Conservation (phyloP, 2,329 filamentous ascomycete species). For the Onygenales sp. region DNA sequence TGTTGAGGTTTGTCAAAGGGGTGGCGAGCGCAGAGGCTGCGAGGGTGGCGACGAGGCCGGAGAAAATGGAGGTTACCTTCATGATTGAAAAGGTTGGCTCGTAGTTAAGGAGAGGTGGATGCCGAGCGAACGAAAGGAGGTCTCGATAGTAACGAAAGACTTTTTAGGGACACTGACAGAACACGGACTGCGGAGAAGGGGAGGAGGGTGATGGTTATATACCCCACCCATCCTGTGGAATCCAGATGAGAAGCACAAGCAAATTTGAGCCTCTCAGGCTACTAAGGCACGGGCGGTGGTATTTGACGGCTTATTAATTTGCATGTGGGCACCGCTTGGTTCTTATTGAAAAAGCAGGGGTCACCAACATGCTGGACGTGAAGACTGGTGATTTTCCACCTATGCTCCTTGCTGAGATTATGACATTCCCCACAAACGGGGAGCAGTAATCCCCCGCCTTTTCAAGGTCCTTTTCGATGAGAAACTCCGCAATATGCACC, state of each 20-base stretch:
- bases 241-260: neutral
- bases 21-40: constrained; percentile 3
- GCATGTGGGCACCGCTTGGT: too few species aligned
- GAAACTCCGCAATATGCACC: too few species aligned
- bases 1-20: constrained; percentile 2
- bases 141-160: neutral
- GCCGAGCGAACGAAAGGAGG: neutral
- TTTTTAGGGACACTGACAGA: neutral
- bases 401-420: neutral
- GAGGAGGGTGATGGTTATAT: neutral
- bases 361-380: neutral
- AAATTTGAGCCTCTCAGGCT: neutral
- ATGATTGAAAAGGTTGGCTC: neutral
- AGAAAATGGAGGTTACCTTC: constrained; percentile 3
- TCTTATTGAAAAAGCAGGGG: neutral
- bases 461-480: too few species aligned
- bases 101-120: neutral
- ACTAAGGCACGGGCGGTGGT: too few species aligned
- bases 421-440: neutral
- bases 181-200: neutral
- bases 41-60: neutral
- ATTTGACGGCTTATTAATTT: too few species aligned
- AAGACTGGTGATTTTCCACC: neutral
- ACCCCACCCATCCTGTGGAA: neutral
- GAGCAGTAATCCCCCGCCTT: too few species aligned